Conservation (phyloP, 2,329 filamentous ascomycete genomes). For the Dryadomyces quercus-mongolicae region DNA sequence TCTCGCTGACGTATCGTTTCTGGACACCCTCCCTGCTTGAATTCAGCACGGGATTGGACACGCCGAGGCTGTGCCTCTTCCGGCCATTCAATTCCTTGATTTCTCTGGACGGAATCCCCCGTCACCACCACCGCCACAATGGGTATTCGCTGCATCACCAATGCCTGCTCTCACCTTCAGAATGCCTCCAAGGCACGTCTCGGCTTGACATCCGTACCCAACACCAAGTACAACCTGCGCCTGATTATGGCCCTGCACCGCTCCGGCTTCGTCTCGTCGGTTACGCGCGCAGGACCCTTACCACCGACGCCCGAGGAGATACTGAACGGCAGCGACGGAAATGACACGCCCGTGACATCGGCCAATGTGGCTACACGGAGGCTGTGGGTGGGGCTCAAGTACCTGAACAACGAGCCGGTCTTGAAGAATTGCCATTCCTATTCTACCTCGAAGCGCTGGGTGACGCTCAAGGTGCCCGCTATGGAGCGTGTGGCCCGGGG, state of each 20-base stretch:
- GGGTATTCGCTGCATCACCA: slow-evolving; percentile 55
- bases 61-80: too few relatives aligned
- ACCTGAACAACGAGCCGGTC: slow-evolving; percentile 74
- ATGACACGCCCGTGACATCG: slow-evolving; percentile 46
- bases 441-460: slow-evolving; percentile 60
- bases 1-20: too few relatives aligned
- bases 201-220: slow-evolving; percentile 70
- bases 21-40: not conserved
- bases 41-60: not conserved
- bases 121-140: slow-evolving; percentile 14
- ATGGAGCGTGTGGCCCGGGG: slow-evolving; percentile 58
- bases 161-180: slow-evolving; percentile 83
- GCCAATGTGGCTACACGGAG: slow-evolving; percentile 62
- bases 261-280: slow-evolving; percentile 66
- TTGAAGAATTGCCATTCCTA: slow-evolving; percentile 54
- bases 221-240: slow-evolving; percentile 67
- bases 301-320: slow-evolving; percentile 37
- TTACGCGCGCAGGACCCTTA: slow-evolving; percentile 56
- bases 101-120: not conserved
- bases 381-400: slow-evolving; percentile 84
- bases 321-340: slow-evolving; percentile 16
- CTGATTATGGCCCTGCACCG: slow-evolving; percentile 69
- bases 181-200: slow-evolving; percentile 79
- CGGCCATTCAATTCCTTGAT: too few relatives aligned
- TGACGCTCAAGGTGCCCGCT: slow-evolving; percentile 51